These are phyloP conservation scores for Capsicum rhomboideum DNA, from an alignment of 257 asterid species.

Conservation along the genomic window DNA sequence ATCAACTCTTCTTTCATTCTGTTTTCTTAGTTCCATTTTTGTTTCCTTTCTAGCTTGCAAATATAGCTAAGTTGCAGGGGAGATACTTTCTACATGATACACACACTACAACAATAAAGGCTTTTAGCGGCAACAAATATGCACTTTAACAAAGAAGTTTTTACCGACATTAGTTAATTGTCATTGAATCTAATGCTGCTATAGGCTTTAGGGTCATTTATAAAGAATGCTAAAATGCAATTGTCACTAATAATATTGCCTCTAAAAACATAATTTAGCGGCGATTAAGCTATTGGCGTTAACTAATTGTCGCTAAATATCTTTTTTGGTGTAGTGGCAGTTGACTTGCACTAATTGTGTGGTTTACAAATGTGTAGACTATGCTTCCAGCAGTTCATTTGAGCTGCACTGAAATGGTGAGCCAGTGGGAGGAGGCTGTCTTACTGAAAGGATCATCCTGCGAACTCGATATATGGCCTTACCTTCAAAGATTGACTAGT, in stretches of 20 bases:
- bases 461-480: constrained; percentile 43
- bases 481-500: constrained; percentile 15
- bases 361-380: constrained; percentile 10
- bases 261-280: too few relatives aligned
- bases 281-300: too few relatives aligned
- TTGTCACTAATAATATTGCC: too few relatives aligned
- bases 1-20: background rate
- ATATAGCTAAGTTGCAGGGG: background rate
- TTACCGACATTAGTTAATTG: too few relatives aligned
- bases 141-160: too few relatives aligned
- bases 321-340: too few relatives aligned
- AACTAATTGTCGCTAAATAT: too few relatives aligned
- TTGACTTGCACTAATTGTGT: background rate
- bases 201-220: too few relatives aligned
- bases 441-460: constrained; percentile 8
- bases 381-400: constrained; percentile 34
- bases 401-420: constrained; percentile 29
- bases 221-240: too few relatives aligned
- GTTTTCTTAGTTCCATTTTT: background rate
- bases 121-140: too few relatives aligned
- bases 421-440: constrained; percentile 24
- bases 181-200: too few relatives aligned
- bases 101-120: too few relatives aligned
- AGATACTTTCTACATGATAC: background rate
- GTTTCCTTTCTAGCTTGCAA: background rate